These are phyloP conservation scores for Penicillium sp. DNA, from an alignment of 2,329 filamentous ascomycete genomes.

Conservation along the genomic window DNA sequence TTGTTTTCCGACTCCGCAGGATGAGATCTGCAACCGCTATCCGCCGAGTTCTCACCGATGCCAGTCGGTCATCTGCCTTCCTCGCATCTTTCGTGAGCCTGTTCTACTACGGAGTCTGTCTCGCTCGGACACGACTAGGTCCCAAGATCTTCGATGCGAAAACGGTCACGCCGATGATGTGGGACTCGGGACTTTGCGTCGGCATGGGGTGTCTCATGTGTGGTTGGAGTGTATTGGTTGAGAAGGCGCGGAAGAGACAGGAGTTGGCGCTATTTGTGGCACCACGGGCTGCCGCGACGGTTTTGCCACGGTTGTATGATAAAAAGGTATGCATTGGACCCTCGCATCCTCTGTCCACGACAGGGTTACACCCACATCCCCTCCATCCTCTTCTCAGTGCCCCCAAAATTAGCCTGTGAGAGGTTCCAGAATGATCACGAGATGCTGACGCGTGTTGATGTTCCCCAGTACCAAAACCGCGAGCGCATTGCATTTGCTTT, in stretches of 20 bases:
- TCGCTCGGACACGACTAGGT: constrained; percentile 68
- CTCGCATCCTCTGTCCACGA: constrained; percentile 12
- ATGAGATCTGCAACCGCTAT: constrained; percentile 47
- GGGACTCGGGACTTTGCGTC: constrained; percentile 62
- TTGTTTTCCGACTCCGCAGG: constrained; percentile 57
- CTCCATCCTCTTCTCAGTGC: constrained; percentile 5
- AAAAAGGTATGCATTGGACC: constrained; percentile 36
- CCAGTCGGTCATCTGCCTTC: constrained; percentile 70
- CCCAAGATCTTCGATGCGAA: constrained; percentile 62
- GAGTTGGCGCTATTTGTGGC: constrained; percentile 79
- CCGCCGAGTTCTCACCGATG: constrained; percentile 54
- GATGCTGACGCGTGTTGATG: constrained; percentile 21
- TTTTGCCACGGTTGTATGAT: constrained; percentile 68
- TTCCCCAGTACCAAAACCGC: constrained; percentile 58
- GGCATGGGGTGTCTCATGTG: constrained; percentile 69
- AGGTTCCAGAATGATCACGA: constrained; percentile 9
- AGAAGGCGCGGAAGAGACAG: constrained; percentile 61
- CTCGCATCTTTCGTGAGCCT: constrained; percentile 71
- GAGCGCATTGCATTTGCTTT: constrained; percentile 64
- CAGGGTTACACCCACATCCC: constrained; percentile 22
- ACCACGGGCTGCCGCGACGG: constrained; percentile 69
- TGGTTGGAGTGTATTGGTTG: constrained; percentile 76
- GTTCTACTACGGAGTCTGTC: constrained; percentile 83
- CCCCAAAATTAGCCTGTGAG: constrained; percentile 9
- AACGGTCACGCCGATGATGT: constrained; percentile 52